Evolutionary conservation across 805 yeast genomes (phyloP).

Genomic region (Pichia paraexigua): DNA sequence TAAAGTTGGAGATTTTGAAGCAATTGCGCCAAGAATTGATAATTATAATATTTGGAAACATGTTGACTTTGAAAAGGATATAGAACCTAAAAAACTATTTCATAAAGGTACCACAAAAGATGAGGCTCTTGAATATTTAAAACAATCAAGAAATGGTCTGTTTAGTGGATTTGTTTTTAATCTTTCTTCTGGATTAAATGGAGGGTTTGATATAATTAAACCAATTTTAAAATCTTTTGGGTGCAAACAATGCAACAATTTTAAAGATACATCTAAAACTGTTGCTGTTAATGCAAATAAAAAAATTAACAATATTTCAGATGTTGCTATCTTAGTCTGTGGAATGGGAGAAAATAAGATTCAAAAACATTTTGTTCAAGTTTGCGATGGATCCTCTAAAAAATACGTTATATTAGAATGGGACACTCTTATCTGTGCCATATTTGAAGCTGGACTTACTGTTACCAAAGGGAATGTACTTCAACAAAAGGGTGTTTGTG

Average conservation of each 20-base stretch:
- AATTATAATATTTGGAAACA: constrained; percentile 22
- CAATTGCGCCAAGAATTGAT: constrained; percentile 19
- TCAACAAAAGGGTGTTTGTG: not conserved
- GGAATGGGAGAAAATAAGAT: constrained; percentile 26
- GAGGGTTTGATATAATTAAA: constrained; percentile 49
- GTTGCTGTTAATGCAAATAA: not conserved
- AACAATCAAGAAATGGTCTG: constrained; percentile 24
- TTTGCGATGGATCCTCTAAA: constrained; percentile 12
- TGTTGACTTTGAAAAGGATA: constrained; percentile 28
- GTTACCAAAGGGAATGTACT: not conserved
- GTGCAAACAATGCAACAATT: constrained; percentile 10
- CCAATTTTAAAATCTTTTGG: constrained; percentile 60
- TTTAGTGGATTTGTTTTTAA: constrained; percentile 45
- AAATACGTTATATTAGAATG: constrained; percentile 42
- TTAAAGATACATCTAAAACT: constrained; percentile 16
- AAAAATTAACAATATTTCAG: not conserved
- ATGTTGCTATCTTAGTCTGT: constrained; percentile 9
- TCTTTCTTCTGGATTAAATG: constrained; percentile 50
- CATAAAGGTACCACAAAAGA: constrained; percentile 15
- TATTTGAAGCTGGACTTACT: constrained; percentile 28
- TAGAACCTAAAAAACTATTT: constrained; percentile 28
- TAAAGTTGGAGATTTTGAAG: constrained; percentile 20
- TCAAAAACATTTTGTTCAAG: constrained; percentile 22
- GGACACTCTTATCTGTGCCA: constrained; percentile 56
- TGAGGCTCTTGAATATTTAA: constrained; percentile 13